These are phyloP conservation scores for Pleurotus ostreatus DNA, from an alignment of 768 basidiomycete species.

Conservation along the genomic window DNA sequence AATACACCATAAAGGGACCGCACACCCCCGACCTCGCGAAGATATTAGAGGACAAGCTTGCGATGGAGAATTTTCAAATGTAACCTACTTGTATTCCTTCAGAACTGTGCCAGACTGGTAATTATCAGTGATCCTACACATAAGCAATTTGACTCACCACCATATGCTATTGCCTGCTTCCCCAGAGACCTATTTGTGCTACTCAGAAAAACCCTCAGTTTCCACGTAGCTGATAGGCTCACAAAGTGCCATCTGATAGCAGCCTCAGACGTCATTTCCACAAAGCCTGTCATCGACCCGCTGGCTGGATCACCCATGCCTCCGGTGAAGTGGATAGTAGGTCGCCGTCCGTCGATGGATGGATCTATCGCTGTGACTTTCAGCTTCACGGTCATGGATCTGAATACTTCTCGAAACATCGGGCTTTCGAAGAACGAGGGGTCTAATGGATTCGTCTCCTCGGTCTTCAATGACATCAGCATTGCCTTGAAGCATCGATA, in stretches of 20 bases:
- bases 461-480: conserved; percentile 17
- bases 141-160: conserved; percentile 37
- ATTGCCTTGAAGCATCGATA: no score
- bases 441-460: conserved; percentile 31
- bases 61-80: conserved; percentile 6
- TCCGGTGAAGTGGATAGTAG: conserved; percentile 51
- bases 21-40: conserved; percentile 45
- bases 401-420: conserved; percentile 49
- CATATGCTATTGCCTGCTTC: conserved; percentile 51
- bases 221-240: conserved; percentile 22
- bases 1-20: conserved; percentile 58
- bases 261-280: conserved; percentile 53
- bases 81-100: conserved; percentile 8
- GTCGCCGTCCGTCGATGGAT: conserved; percentile 43
- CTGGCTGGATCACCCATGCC: conserved; percentile 38
- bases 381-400: conserved; percentile 44
- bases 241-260: conserved; percentile 66
- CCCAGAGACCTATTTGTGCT: conserved; percentile 37
- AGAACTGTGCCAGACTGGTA: neutral
- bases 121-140: neutral
- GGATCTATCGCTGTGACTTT: conserved; percentile 33
- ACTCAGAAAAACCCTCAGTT: neutral
- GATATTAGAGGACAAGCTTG: neutral
- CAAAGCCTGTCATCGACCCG: conserved; percentile 48
- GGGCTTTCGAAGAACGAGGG: conserved; percentile 45